Evolutionary conservation across 441 rosid species (phyloP).

Genomic region (Bocquillonia castaneifolia): DNA sequence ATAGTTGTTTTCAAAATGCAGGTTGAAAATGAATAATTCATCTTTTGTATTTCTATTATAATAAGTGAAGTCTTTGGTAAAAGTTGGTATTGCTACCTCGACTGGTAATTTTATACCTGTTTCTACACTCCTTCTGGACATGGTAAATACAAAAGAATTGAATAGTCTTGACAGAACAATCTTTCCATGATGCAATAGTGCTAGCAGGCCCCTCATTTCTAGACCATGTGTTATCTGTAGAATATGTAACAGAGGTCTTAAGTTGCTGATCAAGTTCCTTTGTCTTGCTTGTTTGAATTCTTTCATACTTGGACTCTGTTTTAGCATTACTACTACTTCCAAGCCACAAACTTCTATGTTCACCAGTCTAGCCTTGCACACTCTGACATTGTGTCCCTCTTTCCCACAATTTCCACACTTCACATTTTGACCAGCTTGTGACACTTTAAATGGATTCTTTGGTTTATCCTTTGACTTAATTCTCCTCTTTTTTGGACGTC

Average conservation of each 20-base stretch:
- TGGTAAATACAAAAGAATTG: slow-evolving; percentile 96
- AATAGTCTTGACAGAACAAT: slow-evolving; percentile 68
- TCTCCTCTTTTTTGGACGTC: too few relatives aligned
- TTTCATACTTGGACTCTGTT: slow-evolving; percentile 37
- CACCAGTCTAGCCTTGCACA: too few relatives aligned
- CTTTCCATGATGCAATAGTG: slow-evolving; percentile 58
- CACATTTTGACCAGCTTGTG: too few relatives aligned
- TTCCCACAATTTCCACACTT: too few relatives aligned
- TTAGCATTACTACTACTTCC: slow-evolving; percentile 51
- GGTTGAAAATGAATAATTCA: too few relatives aligned
- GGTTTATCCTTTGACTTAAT: too few relatives aligned
- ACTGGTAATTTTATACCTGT: slow-evolving; percentile 79
- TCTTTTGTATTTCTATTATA: too few relatives aligned
- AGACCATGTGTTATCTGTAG: slow-evolving; percentile 52
- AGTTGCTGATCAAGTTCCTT: slow-evolving; percentile 42
- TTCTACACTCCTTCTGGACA: slow-evolving; percentile 85
- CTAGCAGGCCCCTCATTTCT: slow-evolving; percentile 41
- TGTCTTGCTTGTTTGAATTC: slow-evolving; percentile 35
- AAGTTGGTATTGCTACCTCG: slow-evolving; percentile 64
- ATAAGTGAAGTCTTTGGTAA: too few relatives aligned
- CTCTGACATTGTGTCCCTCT: too few relatives aligned
- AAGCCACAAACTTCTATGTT: slow-evolving; percentile 48
- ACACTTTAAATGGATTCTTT: too few relatives aligned
- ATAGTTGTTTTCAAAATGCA: too few relatives aligned
- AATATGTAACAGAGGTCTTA: slow-evolving; percentile 31